Conservation (phyloP, 2,329 filamentous ascomycete genomes). For the Claviceps humidiphila region DNA sequence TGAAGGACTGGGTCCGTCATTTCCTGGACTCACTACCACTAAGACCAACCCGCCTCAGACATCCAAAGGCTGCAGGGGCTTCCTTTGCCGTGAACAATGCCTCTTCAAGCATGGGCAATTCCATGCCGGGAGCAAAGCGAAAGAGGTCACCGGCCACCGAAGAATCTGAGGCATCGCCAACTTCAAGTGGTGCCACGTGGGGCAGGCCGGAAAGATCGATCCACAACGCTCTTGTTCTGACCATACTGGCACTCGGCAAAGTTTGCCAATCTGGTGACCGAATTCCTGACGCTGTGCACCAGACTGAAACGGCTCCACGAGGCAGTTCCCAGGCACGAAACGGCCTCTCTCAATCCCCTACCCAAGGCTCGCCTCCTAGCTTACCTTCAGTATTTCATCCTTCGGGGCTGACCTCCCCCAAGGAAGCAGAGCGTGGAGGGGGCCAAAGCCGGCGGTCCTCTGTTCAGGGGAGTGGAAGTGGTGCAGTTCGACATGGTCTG, state of each 20-base stretch:
- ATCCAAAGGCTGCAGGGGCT: constrained; percentile 16
- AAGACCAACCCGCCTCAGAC: constrained; percentile 13
- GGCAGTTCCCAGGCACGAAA: constrained; percentile 31
- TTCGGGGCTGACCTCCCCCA: constrained; percentile 37
- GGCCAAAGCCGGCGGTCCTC: constrained; percentile 37
- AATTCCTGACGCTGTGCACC: constrained; percentile 43
- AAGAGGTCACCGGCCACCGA: constrained; percentile 39
- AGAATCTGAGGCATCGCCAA: constrained; percentile 17
- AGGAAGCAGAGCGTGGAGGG: constrained; percentile 31
- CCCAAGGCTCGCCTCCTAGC: constrained; percentile 40
- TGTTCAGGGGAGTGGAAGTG: constrained; percentile 25
- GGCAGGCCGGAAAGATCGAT: constrained; percentile 52
- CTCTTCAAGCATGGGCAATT: constrained; percentile 12
- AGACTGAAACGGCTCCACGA: constrained; percentile 18
- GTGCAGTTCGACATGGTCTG: constrained; percentile 14
- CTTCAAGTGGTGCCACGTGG: constrained; percentile 22
- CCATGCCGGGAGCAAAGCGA: constrained; percentile 32
- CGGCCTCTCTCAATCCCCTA: constrained; percentile 37
- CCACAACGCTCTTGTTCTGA: constrained; percentile 66
- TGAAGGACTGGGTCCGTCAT: constrained; percentile 38
- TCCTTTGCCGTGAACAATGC: constrained; percentile 20
- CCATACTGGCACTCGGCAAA: constrained; percentile 76
- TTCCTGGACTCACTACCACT: constrained; percentile 36
- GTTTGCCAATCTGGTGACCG: constrained; percentile 49
- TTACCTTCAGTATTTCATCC: constrained; percentile 33